phyloP scores from a whole-genome alignment of 352 stramenopile genomes.

The Globisporangium splendens region DNA sequence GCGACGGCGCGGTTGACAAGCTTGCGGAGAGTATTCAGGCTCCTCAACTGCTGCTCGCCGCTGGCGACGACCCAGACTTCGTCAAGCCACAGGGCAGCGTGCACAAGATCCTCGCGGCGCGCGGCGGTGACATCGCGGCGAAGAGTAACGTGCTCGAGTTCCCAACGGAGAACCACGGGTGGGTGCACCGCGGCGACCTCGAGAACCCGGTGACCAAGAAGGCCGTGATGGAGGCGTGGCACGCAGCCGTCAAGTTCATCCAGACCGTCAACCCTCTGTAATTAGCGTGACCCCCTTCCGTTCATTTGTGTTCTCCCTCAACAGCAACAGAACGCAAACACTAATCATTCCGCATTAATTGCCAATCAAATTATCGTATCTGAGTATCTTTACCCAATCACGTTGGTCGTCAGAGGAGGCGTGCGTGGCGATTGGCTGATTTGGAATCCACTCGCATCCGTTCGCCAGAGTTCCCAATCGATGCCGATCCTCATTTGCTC shows the following conservation, averaged over 20 bases:
- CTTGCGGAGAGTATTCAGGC: constrained; percentile 68
- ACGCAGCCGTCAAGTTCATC: constrained; percentile 57
- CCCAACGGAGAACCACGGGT: constrained; percentile 71
- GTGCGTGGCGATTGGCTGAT: background rate
- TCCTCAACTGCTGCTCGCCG: constrained; percentile 66
- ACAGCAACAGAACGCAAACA: no score
- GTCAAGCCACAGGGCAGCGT: constrained; percentile 66
- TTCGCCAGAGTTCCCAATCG: background rate
- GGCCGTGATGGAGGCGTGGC: constrained; percentile 61
- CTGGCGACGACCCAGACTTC: constrained; percentile 67
- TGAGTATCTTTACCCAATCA: background rate
- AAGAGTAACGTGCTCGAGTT: constrained; percentile 68
- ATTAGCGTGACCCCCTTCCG: background rate
- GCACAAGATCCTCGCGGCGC: constrained; percentile 63
- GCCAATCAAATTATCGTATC: background rate
- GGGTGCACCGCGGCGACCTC: constrained; percentile 82
- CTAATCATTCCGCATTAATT: background rate
- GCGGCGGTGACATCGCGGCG: constrained; percentile 36
- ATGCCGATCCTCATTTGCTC: background rate
- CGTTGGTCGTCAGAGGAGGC: background rate
- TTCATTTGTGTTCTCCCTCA: background rate
- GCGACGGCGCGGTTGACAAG: constrained; percentile 63
- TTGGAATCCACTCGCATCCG: background rate
- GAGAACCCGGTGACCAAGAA: constrained; percentile 57
- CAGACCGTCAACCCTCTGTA: constrained; percentile 49